Evolutionary conservation across 2,329 filamentous ascomycete species (phyloP), one percentile per base, ranked within the genome.

Genomic region (Xylaria sp.): DNA sequence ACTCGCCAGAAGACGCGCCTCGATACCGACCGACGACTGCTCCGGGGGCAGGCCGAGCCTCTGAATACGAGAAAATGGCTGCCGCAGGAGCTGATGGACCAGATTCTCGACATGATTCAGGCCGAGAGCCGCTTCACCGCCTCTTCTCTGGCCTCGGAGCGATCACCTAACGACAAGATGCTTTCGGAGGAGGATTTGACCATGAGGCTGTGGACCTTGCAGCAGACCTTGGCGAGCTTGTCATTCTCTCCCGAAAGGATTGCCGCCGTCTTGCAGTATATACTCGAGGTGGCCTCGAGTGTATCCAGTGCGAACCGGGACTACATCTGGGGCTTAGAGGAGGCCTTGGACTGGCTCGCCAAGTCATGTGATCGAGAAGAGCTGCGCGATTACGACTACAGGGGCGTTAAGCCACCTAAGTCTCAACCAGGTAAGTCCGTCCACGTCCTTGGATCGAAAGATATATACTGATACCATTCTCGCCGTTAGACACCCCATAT

Each of bases 341-440:
- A 97, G 80, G 90, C 92, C 31, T 80, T 99, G 23, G 93, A 98
- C 75, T 97, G 94, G 93, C 86, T 98, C 63, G 93, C 94, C n/a
- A 84, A 93, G 72, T 89, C 96, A 77, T 93, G 91, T 74, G 82
- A 86, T 15, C 82, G 85, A 71, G 87, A 90, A 0, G 91, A 94
- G 74, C 84, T 95, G 43, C 92, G 92, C 6, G 86, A 89, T 56
- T 97, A 96, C 78, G 89, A 92, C 23, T 85, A 84, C 66, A 82
- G 78, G 62, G 74, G 76, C 15, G 84, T 51, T 2, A 67, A 80
- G 39, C 75, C 78, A 1, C 55, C 75, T 1, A 87, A 83, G 67
- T 76, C 78, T 6, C 78, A 79, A 70, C 66, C 72, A 68, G 78
- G 79, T 79, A 78, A 48, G 73, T 59, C 8, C 36, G 28, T 43